phyloP scores from a whole-genome alignment of 768 basidiomycete genomes.

The Hericium alpestre region DNA sequence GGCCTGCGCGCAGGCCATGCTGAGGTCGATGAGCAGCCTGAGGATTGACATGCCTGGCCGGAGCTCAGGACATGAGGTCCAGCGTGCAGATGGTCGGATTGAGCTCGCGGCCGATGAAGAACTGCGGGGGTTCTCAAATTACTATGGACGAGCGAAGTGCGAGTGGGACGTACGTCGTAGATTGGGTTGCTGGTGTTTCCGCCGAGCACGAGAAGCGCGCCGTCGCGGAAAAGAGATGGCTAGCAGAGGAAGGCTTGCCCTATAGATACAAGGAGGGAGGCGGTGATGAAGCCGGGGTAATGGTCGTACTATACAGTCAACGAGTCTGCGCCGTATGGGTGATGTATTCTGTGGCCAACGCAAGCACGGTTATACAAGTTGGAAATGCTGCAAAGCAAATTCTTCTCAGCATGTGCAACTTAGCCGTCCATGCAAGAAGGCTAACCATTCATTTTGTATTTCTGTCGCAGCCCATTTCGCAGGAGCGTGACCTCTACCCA shows the following conservation, averaged over 20 bases:
- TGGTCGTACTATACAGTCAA: conserved; percentile 89
- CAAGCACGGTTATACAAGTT: conserved; percentile 74
- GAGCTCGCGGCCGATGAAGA: conserved; percentile 88
- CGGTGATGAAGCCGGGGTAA: conserved; percentile 83
- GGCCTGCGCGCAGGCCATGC: no score
- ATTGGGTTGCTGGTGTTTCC: no score
- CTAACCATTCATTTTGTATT: conserved; percentile 93
- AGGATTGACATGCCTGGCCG: no score
- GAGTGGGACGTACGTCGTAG: conserved; percentile 77
- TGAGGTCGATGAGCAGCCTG: no score
- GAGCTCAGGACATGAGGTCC: conserved; percentile 72
- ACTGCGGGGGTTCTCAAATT: conserved; percentile 33
- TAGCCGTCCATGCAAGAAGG: conserved; percentile 1
- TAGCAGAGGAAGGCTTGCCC: conserved; percentile 60
- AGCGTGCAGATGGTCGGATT: no score
- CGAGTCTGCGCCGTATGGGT: conserved; percentile 59
- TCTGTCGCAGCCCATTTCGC: conserved; percentile 64
- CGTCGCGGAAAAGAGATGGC: no score
- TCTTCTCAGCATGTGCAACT: no score
- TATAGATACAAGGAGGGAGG: conserved; percentile 67
- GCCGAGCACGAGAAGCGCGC: no score
- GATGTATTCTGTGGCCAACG: conserved; percentile 59
- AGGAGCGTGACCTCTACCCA: conserved; percentile 31
- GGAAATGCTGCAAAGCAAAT: conserved; percentile 53
- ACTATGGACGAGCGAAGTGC: background rate